These are phyloP conservation scores for Fusarium sp. DNA, from an alignment of 2,329 filamentous ascomycete species.

Conservation along the genomic window DNA sequence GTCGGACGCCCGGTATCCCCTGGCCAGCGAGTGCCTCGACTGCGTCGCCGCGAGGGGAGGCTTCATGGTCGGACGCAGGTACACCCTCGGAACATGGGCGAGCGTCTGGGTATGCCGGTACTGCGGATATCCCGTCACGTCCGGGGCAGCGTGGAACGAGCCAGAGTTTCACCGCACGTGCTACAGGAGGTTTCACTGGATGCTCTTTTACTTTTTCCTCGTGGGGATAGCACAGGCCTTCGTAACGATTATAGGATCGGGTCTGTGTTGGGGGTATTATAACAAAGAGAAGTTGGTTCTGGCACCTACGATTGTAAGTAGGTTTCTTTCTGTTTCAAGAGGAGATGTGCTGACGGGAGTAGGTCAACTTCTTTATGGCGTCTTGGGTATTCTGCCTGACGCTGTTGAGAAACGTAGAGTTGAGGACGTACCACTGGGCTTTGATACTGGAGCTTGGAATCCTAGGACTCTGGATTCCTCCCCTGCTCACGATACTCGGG, in stretches of 20 bases:
- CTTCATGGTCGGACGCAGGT: slow-evolving; percentile 51
- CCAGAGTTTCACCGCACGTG: slow-evolving; percentile 57
- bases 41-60: slow-evolving; percentile 53
- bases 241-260: slow-evolving; percentile 50
- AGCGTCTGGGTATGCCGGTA: slow-evolving; percentile 57
- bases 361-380: slow-evolving; percentile 54
- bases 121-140: slow-evolving; percentile 56
- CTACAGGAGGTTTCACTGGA: slow-evolving; percentile 53
- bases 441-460: slow-evolving; percentile 50
- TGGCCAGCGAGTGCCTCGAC: slow-evolving; percentile 54
- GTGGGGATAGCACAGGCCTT: slow-evolving; percentile 54
- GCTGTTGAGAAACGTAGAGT: slow-evolving; percentile 47
- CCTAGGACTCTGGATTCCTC: slow-evolving; percentile 42
- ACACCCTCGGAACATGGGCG: slow-evolving; percentile 51
- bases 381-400: slow-evolving; percentile 51
- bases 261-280: slow-evolving; percentile 55
- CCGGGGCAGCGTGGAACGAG: slow-evolving; percentile 47
- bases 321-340: fast-evolving
- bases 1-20: slow-evolving; percentile 49
- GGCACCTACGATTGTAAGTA: slow-evolving; percentile 51
- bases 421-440: slow-evolving; percentile 56
- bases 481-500: slow-evolving; percentile 41
- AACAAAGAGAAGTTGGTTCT: slow-evolving; percentile 46
- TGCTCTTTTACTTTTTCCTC: slow-evolving; percentile 53
- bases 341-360: slow-evolving; percentile 4